Conservation (phyloP, 768 basidiomycete species). For the Suillus cothurnatus region DNA sequence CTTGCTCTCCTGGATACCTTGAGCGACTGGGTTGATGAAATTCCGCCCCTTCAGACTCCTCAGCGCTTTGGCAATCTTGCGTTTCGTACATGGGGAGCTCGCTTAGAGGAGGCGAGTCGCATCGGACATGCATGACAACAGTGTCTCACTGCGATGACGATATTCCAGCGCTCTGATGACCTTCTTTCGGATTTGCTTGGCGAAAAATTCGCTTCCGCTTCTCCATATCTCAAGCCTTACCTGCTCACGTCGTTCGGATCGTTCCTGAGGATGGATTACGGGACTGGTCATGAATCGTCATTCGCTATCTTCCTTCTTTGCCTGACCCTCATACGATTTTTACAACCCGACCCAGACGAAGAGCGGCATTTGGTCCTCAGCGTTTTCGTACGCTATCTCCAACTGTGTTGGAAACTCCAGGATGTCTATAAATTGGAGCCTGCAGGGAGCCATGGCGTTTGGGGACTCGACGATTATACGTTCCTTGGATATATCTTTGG, state of each 20-base stretch:
- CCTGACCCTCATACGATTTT: constrained; percentile 68
- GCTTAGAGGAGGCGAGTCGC: constrained; percentile 68
- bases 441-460: constrained; percentile 96
- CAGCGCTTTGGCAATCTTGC: constrained; percentile 94
- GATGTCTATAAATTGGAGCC: constrained; percentile 91
- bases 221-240: constrained; percentile 77
- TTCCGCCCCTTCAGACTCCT: constrained; percentile 70
- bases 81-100: constrained; percentile 82
- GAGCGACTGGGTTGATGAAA: constrained; percentile 75
- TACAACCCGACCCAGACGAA: constrained; percentile 57
- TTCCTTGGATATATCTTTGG: constrained; percentile 93
- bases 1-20: constrained; percentile 66
- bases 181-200: constrained; percentile 55
- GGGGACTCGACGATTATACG: constrained; percentile 93
- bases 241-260: constrained; percentile 86
- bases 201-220: constrained; percentile 40
- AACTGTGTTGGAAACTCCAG: constrained; percentile 83
- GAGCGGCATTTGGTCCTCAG: constrained; percentile 60
- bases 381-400: constrained; percentile 79
- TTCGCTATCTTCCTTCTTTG: constrained; percentile 80
- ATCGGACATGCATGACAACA: neutral
- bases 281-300: constrained; percentile 93
- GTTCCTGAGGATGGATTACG: constrained; percentile 91
- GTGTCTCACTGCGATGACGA: constrained; percentile 4
- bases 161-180: constrained; percentile 50